These are phyloP conservation scores for Tetrapyrgos nigripes DNA, from an alignment of 1,284 basidiomycete species.

Conservation along the genomic window DNA sequence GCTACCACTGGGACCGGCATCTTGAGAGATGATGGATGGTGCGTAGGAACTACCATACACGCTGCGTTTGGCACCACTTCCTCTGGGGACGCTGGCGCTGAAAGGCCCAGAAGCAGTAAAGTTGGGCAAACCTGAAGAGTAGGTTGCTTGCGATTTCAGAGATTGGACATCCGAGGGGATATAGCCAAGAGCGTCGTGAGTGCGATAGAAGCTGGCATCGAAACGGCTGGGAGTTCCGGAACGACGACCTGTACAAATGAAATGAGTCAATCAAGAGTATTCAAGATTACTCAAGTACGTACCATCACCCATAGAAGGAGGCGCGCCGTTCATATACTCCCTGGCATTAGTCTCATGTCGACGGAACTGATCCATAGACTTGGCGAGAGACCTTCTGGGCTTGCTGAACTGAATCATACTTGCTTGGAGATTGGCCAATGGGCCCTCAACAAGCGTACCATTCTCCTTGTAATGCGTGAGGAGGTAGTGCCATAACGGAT, in stretches of 20 bases:
- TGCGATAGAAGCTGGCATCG: slow-evolving; percentile 93
- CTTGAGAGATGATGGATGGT: slow-evolving; percentile 90
- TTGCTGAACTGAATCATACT: slow-evolving; percentile 99
- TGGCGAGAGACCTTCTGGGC: slow-evolving; percentile 84
- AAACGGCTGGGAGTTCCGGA: slow-evolving; percentile 91
- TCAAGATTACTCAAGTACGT: no score
- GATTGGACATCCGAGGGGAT: slow-evolving; percentile 96
- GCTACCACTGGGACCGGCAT: slow-evolving; percentile 62
- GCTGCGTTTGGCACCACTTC: slow-evolving; percentile 70
- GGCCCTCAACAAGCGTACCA: slow-evolving; percentile 93
- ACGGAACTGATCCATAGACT: slow-evolving; percentile 90
- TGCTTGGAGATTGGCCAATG: slow-evolving; percentile 93
- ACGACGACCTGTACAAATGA: slow-evolving; percentile 48
- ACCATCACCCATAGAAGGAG: slow-evolving; percentile 54
- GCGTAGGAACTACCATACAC: slow-evolving; percentile 86
- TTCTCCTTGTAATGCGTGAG: slow-evolving; percentile 99
- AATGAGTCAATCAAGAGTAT: no score
- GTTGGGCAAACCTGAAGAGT: slow-evolving; percentile 88
- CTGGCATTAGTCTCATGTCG: slow-evolving; percentile 88
- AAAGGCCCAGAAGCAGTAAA: slow-evolving; percentile 78
- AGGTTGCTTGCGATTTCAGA: slow-evolving; percentile 92
- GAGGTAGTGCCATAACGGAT: slow-evolving; percentile 98
- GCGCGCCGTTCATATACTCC: slow-evolving; percentile 57
- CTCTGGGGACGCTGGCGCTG: slow-evolving; percentile 65
- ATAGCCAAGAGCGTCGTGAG: slow-evolving; percentile 93